Base-by-base conservation (phyloP, 352 stramenopile genomes). In the Discostella stelligera region DNA sequence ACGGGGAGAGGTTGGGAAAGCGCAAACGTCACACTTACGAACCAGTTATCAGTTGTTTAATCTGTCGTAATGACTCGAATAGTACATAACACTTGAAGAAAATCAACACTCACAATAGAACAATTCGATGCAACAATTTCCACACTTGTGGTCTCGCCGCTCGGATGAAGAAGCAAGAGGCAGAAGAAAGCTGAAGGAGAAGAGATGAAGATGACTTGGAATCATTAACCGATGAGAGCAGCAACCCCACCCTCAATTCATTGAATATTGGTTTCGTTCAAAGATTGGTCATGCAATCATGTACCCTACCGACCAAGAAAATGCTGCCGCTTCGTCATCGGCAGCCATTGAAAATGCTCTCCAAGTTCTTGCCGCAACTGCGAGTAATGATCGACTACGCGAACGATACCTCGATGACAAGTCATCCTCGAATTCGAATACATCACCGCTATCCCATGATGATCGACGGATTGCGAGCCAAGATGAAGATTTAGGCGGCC, bases 341-440 rank as follows among this genome's bases (percentile, higher is more conserved):
- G n/a, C 21, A 11, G 18, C 50, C 25, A 10, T 21, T 10, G 18
- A 58, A 37, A 32, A 30, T 30, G 54, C 70, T 16, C 62, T 72
- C 20, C 41, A 72, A 66, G 71, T 79, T 23, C 63, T 79, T 25
- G 62, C 71, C 11, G 44, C 64, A 18, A 79, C 62, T 14, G 71
- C 71, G 18, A 71, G 49, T 21, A 71, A 68, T 37, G 41, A 66
- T 18, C 30, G 64, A 49, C 27, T 71, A 21, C 64, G 64, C 13
- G 58, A 74, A 41, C 66, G 55, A 41, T 73, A 66, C 20, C 25
- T 64, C 46, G 25, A 20, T 25, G 32, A 52, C 25, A 62, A 39
- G 16, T 14, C 37, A 20, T 39, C 20, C 2, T 58, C 50, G 30
- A 2, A 32, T 32, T 4, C 62, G 13, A 55, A 46, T 50, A 25